Evolutionary conservation across 768 basidiomycete species (phyloP), one percentile per base, ranked within the genome.

Genomic region (Macrolepiota albuminosa): DNA sequence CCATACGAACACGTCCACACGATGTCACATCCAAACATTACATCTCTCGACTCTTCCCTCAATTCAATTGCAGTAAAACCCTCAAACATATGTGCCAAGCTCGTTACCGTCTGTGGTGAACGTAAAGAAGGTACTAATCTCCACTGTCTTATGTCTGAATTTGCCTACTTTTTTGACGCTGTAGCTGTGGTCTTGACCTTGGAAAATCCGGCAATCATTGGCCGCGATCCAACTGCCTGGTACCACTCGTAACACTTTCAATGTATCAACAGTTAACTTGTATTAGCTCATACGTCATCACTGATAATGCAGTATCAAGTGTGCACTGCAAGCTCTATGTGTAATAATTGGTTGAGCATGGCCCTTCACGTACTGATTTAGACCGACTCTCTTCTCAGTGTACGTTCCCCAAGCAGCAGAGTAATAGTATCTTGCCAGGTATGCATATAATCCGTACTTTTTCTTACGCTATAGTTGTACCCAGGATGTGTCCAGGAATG

Each of bases 341-440:
- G 91, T 88, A 66, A 69, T 82, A 75, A 8, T 45, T 0, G 43
- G 4, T 24, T n/a, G 18, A 51, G 8, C 56, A 48, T 26, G n/a
- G n/a, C 42, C 54, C 52, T 56, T 14, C 43, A 57, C 26, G 37
- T 29, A 64, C 45, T 40, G 33, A 36, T 49, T 24, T 13, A 9
- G 21, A 45, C 16, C 13, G 26, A 24, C 61, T 56, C 26, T 64
- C 58, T 40, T 49, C 14, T 49, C 58, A 93, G 89, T 10, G 84
- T 93, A 51, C 81, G 77, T 46, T 87, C 89, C 14, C 84, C 85
- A 29, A 81, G 79, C 4, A 91, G 89, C 40, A 87, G 87, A 2
- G 75, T 89, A 37, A 85, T 91, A 64, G 79, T 93, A 55, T 91
- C 91, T 5, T 92, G 91, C 66, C 86, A 91, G 74, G 90, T 90